Evolutionary conservation across 1,284 basidiomycete species (phyloP).

Genomic region (Somion occarium): DNA sequence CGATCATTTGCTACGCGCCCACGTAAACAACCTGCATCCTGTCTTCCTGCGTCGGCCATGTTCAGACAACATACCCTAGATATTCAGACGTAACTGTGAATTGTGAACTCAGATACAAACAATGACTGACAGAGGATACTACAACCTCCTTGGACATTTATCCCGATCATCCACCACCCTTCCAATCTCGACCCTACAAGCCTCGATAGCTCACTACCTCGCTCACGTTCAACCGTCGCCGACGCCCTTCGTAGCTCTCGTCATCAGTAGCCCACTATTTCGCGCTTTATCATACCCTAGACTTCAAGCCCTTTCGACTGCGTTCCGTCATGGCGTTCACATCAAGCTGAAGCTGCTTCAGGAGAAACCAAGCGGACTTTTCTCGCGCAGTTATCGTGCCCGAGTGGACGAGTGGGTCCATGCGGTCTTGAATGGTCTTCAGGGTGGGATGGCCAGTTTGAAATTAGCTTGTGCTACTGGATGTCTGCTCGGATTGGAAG

Average conservation of each 20-base stretch:
- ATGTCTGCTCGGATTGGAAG: slow-evolving; percentile 58
- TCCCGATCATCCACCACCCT: slow-evolving; percentile 44
- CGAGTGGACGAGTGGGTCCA: slow-evolving; percentile 47
- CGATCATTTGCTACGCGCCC: too few species aligned
- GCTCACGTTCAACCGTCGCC: slow-evolving; percentile 47
- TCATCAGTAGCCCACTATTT: slow-evolving; percentile 58
- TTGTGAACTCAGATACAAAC: neutral
- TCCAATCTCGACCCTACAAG: slow-evolving; percentile 48
- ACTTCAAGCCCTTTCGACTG: slow-evolving; percentile 48
- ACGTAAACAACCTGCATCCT: too few species aligned
- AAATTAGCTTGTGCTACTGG: slow-evolving; percentile 58
- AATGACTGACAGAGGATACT: slow-evolving; percentile 39
- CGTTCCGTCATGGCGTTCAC: slow-evolving; percentile 62
- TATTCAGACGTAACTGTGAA: too few species aligned
- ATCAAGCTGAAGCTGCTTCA: slow-evolving; percentile 41
- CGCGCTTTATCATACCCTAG: slow-evolving; percentile 36
- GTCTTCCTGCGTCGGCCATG: too few species aligned
- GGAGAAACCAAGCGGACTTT: slow-evolving; percentile 33
- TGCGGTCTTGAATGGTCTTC: slow-evolving; percentile 56
- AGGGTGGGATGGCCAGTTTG: slow-evolving; percentile 56
- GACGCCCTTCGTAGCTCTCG: slow-evolving; percentile 61
- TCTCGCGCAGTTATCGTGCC: slow-evolving; percentile 37
- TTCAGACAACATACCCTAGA: too few species aligned
- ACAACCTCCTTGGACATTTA: slow-evolving; percentile 52
- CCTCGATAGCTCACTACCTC: slow-evolving; percentile 61